These are phyloP conservation scores for Eurotiales sp. DNA, from an alignment of 2,329 filamentous ascomycete genomes.

Conservation along the genomic window DNA sequence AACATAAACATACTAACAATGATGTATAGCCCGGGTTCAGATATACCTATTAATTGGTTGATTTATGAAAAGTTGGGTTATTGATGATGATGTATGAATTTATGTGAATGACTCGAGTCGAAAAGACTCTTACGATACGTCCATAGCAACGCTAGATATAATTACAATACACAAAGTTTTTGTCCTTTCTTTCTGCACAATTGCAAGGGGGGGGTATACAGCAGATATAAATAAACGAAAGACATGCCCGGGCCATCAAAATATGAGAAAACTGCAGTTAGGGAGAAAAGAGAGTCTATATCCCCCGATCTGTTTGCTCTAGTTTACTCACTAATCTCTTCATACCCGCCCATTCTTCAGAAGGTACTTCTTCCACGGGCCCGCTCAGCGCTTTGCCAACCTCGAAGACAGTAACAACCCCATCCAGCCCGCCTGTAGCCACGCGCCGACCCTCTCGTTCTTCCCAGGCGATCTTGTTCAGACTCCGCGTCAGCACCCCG, in stretches of 20 bases:
- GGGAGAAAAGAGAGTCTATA: conserved; percentile 19
- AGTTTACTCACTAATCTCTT: conserved; percentile 81
- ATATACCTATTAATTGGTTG: conserved; percentile 12
- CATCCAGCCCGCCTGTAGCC: conserved; percentile 88
- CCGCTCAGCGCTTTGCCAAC: conserved; percentile 69
- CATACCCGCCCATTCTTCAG: conserved; percentile 88
- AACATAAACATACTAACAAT: not conserved
- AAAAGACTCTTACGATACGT: no score
- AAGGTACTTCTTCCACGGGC: conserved; percentile 75
- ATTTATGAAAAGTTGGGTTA: no score
- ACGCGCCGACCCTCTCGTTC: conserved; percentile 79
- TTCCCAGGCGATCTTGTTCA: conserved; percentile 96
- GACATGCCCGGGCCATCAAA: not conserved
- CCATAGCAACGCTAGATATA: not conserved
- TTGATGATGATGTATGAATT: not conserved
- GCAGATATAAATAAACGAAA: not conserved
- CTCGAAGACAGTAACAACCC: conserved; percentile 87
- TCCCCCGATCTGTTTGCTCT: conserved; percentile 51
- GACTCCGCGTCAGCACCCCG: conserved; percentile 72
- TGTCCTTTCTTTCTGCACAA: not conserved
- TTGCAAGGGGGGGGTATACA: conserved; percentile 7
- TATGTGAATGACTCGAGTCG: not conserved
- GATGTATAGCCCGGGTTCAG: conserved; percentile 11
- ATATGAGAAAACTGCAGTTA: conserved; percentile 7
- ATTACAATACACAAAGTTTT: not conserved